Base-by-base conservation (phyloP, 148 eudicot species). In the Simmondsia chinensis region DNA sequence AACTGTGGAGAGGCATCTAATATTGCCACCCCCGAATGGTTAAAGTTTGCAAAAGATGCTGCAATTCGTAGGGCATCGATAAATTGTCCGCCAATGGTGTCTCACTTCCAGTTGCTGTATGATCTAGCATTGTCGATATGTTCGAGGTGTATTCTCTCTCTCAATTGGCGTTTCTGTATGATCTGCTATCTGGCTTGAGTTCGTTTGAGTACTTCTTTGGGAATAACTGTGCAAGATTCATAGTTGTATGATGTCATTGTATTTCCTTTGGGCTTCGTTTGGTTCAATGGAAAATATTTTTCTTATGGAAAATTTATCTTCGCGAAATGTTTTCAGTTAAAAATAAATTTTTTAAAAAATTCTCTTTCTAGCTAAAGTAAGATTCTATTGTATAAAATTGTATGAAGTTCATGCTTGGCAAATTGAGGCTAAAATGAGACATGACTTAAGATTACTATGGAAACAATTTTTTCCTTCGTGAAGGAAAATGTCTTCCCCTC, bases 21-120 rank as follows among this genome's bases (percentile, higher is more conserved):
- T 57, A 91, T 91, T 68, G 99, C 99, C 38, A 91, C 99, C 40
- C 99, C 99, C 33, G 99, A 75, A 65, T 91, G 99, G 99, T 54
- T 91, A 55, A 74, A 52, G 56, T 75, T 85, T 55, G 99, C 99
- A 47, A 76, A 64, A 75, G 99, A 91, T 30, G 95, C 99, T 54
- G 99, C 99, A 51, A 70, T 91, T 45, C 99, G 99, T 26, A 79
- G 99, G 63, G 95, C 99, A 39, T 75, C 99, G 31, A 79, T 82
- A 37, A 91, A 82, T 64, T 79, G 77, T 57, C 81, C 95, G 32
- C 97, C 99, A 25, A 85, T 91, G 99, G 95, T 91, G 54, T 91
- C 99, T 57, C 99, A 91, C 58, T 79, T 72, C 51, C 99, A 91
- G 64, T 65, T 91, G 72, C 81, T 91, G 3, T 91, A 91, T 69